phyloP scores from a whole-genome alignment of 2,329 filamentous ascomycete genomes.

The Pleoardoris graminearum region DNA sequence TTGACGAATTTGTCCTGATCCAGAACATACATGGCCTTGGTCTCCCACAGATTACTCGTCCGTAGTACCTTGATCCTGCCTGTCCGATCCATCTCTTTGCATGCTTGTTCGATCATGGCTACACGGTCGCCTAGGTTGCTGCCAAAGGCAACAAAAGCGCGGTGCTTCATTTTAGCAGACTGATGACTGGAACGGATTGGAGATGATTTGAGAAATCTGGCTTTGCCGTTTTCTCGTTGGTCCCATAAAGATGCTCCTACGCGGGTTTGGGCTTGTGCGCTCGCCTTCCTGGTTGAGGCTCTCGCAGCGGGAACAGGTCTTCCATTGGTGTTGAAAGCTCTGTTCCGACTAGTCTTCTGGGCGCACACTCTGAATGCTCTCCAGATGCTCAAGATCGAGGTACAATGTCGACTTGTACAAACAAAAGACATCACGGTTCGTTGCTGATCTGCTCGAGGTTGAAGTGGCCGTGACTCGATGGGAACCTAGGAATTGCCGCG shows the following conservation, averaged over 20 bases:
- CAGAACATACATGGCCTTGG: slow-evolving; percentile 92
- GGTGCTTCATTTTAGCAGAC: slow-evolving; percentile 32
- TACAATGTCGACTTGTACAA: not conserved
- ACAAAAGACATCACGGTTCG: not conserved
- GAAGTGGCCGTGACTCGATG: slow-evolving; percentile 1
- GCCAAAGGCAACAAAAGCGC: slow-evolving; percentile 82
- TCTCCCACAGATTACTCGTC: slow-evolving; percentile 92
- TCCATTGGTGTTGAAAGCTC: slow-evolving; percentile 10
- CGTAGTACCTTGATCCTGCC: slow-evolving; percentile 72
- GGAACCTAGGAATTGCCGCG: not conserved
- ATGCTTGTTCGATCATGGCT: slow-evolving; percentile 81
- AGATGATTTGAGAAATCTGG: not conserved
- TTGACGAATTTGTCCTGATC: slow-evolving; percentile 90
- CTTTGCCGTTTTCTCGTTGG: not conserved
- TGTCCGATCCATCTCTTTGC: slow-evolving; percentile 69
- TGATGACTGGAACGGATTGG: slow-evolving; percentile 16
- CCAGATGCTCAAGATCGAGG: not conserved
- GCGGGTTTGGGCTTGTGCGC: not conserved
- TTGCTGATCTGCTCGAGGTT: too few relatives aligned
- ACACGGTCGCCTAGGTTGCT: slow-evolving; percentile 91
- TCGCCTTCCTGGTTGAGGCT: not conserved
- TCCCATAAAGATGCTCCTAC: not conserved
- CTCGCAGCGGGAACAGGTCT: not conserved
- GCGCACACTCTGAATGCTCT: not conserved
- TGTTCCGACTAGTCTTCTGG: not conserved